Base-by-base conservation (phyloP, 768 basidiomycete genomes). In the Macrolepiota albuminosa region DNA sequence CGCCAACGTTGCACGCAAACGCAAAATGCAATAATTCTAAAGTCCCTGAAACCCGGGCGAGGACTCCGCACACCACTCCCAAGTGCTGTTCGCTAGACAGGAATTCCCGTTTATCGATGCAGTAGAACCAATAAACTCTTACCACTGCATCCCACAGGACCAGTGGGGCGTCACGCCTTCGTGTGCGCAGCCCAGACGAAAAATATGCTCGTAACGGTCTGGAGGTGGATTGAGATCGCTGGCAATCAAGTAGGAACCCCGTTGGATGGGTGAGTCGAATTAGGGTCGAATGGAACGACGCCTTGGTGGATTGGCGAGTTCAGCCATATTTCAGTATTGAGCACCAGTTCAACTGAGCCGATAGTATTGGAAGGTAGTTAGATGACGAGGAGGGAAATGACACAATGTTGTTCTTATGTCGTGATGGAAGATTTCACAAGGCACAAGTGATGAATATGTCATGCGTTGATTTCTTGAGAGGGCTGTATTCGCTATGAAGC, bases 311-410 rank as follows among this genome's bases (percentile, higher is more conserved):
- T 56, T 39, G 8, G 57, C 14, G 2, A 48, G 11, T 16, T 13
- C 55, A 43, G 55, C 56, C 51, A 61, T 43, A 33, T 56, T 50
- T 50, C 33, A 57, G 29, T 57, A 31, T 57, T 57, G 10, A 57
- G 45, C 6, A 55, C 31, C 4, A 46, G 8, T 59, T 50, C 11
- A 36, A 33, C 6, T 36, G 21, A 18, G 54, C 33, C 5, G 31
- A 10, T 18, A 29, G 29, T 4, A 29, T 29, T 29, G 29, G 29
- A 29, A 29, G 29, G 29, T 53, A 14, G 14, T 53, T 45, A 45
- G 43, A 45, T 57, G 34, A 2, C 18, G 36, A 46, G 11, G 33
- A n/a, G 1, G 31, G 4, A 26, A 31, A 31, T n/a, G 33, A 39
- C 6, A 10, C 4, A 9, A 10, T 6, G 37, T 16, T 26, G 13